Evolutionary conservation across 441 rosid genomes (phyloP), one percentile per base, ranked within the genome.

Genomic region (Francoa sonchifolia): DNA sequence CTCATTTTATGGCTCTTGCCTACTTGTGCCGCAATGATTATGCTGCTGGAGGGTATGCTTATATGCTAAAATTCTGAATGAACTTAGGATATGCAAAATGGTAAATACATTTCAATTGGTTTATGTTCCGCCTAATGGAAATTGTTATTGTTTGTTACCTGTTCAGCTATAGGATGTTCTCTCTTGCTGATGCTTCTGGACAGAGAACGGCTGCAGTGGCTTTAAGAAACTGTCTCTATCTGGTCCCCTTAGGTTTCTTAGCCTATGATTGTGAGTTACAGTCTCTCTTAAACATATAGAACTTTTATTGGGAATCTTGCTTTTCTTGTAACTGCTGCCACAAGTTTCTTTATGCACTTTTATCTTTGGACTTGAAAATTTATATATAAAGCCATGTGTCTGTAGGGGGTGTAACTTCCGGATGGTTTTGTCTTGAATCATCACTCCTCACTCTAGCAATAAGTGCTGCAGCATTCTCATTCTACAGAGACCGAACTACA

Each of bases 1-100:
- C 99, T 19, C 96, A 90, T 68, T 90, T 90, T 41, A 90, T 90
- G 96, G 99, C 95, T 54, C 87, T 90, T 59, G 93, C 96, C 19
- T 74, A 73, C 58, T 57, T 86, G 36, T 90, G 83, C 49, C 90
- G 90, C 26, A 54, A 71, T 40, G 99, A 90, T 68, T 90, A 90
- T 67, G 95, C 87, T 52, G 80, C 81, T 35, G 96, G 96, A 68
- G 94, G 96, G 99, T 89, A 77, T 53, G 77, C 48, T 13, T 18
- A 30, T 44, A 33, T 52, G 33, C 33, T 28, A n/a, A n/a, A n/a
- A n/a, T n/a, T n/a, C n/a, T n/a, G n/a, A n/a, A n/a, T n/a, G n/a
- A n/a, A n/a, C n/a, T n/a, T n/a, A n/a, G n/a, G n/a, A n/a, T n/a
- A n/a, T n/a, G n/a, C n/a, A n/a, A n/a, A n/a, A 23, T 23, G 27